A percentile compares a stretch with the other conserved stretches of the same genome.
Evolutionary conservation across 176 grass and related monocot species (phyloP).

Genomic region (Ensete glaucum): DNA sequence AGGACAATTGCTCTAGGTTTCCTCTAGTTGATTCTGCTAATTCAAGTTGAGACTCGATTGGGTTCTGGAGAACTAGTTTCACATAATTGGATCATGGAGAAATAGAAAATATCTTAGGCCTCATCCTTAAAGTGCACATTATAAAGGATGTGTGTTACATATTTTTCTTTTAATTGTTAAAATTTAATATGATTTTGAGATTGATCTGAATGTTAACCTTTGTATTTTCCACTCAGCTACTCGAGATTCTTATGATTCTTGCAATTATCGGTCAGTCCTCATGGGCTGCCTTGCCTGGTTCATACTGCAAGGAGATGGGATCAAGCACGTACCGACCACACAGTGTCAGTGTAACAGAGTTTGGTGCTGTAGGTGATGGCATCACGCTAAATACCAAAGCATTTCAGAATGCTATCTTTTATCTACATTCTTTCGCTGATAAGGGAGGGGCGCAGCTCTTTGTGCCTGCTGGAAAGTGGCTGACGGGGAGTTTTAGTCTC

Average conservation of each 20-base stretch:
- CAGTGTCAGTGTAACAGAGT: conserved; percentile 89
- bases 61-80: neutral
- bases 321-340: conserved; percentile 63
- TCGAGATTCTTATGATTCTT: conserved; percentile 40
- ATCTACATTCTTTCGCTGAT: conserved; percentile 94
- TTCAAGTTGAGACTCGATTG: neutral
- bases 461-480: conserved; percentile 88
- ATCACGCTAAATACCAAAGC: conserved; percentile 86
- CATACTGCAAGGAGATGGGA: conserved; percentile 74
- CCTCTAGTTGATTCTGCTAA: neutral
- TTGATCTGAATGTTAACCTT: conserved; percentile 12
- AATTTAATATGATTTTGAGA: neutral
- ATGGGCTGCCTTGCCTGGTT: conserved; percentile 27
- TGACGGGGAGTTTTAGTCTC: conserved; percentile 88
- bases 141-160: neutral
- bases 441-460: conserved; percentile 89
- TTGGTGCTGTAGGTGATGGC: conserved; percentile 88
- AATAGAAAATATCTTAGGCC: neutral
- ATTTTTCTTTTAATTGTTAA: neutral
- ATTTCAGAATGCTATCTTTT: conserved; percentile 97
- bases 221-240: conserved; percentile 33
- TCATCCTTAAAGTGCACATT: neutral
- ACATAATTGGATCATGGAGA: neutral
- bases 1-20: neutral
- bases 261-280: conserved; percentile 24